A percentile compares a stretch with the other conserved stretches of the same genome.
Evolutionary conservation across 2,329 filamentous ascomycete species (phyloP).

Genomic region (Penicillium italicum): DNA sequence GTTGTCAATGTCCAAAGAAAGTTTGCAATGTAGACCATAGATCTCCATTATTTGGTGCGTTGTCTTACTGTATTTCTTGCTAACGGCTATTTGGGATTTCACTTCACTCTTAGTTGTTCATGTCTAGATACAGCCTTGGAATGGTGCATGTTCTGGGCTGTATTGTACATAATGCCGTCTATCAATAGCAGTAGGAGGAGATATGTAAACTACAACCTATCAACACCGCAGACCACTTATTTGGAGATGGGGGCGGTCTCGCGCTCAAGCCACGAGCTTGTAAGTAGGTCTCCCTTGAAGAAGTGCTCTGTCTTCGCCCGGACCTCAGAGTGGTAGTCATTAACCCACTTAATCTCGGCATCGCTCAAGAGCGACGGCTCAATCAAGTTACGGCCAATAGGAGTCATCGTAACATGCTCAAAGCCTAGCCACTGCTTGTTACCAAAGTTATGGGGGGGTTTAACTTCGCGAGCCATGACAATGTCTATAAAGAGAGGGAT

Average conservation of each 20-base stretch:
- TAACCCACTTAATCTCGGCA: constrained; percentile 79
- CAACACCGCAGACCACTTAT: constrained; percentile 11
- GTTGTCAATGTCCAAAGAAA: not conserved
- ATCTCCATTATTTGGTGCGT: not conserved
- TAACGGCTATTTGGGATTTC: not conserved
- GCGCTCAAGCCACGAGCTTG: constrained; percentile 75
- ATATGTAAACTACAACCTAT: not conserved
- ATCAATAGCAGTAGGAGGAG: not conserved
- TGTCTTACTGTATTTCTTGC: not conserved
- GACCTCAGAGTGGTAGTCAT: constrained; percentile 78
- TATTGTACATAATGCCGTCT: not conserved
- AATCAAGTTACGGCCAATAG: constrained; percentile 85
- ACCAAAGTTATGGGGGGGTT: constrained; percentile 82
- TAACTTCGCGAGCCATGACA: constrained; percentile 81
- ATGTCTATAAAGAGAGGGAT: constrained; percentile 54
- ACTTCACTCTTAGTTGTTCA: not conserved
- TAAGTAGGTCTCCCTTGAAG: constrained; percentile 69
- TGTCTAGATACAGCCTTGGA: not conserved
- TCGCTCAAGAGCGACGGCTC: constrained; percentile 68
- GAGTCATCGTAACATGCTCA: constrained; percentile 95
- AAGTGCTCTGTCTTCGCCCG: constrained; percentile 73
- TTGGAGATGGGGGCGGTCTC: constrained; percentile 69
- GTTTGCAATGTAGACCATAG: not conserved
- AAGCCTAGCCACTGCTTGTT: constrained; percentile 94
- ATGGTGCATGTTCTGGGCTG: not conserved